phyloP scores from a whole-genome alignment of 768 basidiomycete species.

The Pleurotus salmoneostramineus region DNA sequence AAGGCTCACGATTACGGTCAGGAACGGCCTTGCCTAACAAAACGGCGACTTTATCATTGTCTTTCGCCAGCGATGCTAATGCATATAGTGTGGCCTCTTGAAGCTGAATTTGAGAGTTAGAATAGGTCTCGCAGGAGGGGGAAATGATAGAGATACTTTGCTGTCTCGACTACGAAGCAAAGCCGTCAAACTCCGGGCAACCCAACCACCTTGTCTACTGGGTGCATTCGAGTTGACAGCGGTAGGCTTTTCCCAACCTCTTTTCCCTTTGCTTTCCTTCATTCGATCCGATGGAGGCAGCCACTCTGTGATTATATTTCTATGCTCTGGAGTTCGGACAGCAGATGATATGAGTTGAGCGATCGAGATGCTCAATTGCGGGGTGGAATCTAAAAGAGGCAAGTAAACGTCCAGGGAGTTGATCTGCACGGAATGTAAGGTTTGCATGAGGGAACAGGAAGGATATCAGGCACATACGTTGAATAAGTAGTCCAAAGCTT shows the following conservation, averaged over 20 bases:
- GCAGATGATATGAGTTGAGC: constrained; percentile 56
- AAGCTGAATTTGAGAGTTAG: constrained; percentile 29
- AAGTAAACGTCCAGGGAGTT: constrained; percentile 66
- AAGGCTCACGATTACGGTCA: constrained; percentile 33
- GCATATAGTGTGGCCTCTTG: constrained; percentile 67
- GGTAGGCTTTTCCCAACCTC: constrained; percentile 73
- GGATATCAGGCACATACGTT: constrained; percentile 32
- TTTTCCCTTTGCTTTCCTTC: constrained; percentile 50
- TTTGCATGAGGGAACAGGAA: not conserved
- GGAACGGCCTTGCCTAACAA: constrained; percentile 38
- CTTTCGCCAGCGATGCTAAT: constrained; percentile 62
- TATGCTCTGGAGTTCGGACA: constrained; percentile 45
- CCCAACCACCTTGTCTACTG: constrained; percentile 54
- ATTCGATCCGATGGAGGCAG: constrained; percentile 51
- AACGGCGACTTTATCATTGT: constrained; percentile 50
- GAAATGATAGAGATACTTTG: constrained; percentile 35
- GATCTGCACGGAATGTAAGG: constrained; percentile 27
- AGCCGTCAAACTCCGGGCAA: constrained; percentile 43
- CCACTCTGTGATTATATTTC: constrained; percentile 57
- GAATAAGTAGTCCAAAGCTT: constrained; percentile 57
- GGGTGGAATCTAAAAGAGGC: constrained; percentile 50
- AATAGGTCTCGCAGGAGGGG: not conserved
- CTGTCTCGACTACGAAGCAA: constrained; percentile 47
- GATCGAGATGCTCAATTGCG: constrained; percentile 42
- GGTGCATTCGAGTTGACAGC: constrained; percentile 31